Evolutionary conservation across 148 eudicot species (phyloP).

Genomic region (Polygonum aviculare): DNA sequence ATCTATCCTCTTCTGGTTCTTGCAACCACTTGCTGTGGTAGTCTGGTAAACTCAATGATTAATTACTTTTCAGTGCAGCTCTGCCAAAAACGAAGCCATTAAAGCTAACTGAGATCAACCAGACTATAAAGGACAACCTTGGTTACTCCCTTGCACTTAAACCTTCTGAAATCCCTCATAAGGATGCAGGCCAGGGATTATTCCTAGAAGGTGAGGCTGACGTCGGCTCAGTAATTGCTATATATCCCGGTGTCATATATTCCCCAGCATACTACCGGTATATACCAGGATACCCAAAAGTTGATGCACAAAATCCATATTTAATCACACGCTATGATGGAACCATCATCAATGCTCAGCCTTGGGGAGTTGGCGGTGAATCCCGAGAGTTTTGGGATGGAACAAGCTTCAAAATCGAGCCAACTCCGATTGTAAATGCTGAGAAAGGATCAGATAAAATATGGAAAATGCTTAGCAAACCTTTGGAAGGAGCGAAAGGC

Average conservation of each 20-base stretch:
- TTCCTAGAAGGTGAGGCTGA: constrained; percentile 78
- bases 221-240: constrained; percentile 78
- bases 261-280: constrained; percentile 88
- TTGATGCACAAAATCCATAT: constrained; percentile 66
- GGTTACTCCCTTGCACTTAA: constrained; percentile 72
- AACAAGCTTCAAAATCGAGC: constrained; percentile 15
- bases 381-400: constrained; percentile 67
- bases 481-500: constrained; percentile 32
- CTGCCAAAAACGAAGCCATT: constrained; percentile 63
- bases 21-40: not conserved
- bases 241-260: constrained; percentile 80
- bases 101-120: constrained; percentile 42
- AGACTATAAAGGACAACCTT: constrained; percentile 48
- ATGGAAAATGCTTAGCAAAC: constrained; percentile 85
- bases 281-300: constrained; percentile 89
- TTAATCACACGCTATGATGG: constrained; percentile 90
- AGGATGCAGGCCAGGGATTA: constrained; percentile 86
- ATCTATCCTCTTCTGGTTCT: not conserved
- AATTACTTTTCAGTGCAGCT: constrained; percentile 51
- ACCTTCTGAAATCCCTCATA: constrained; percentile 69
- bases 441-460: constrained; percentile 62
- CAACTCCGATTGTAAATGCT: constrained; percentile 13
- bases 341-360: constrained; percentile 79
- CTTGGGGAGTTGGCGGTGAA: constrained; percentile 82
- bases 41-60: constrained; percentile 28